These are phyloP conservation scores for Pichia membranifaciens DNA, from an alignment of 805 yeast genomes.

Conservation along the genomic window DNA sequence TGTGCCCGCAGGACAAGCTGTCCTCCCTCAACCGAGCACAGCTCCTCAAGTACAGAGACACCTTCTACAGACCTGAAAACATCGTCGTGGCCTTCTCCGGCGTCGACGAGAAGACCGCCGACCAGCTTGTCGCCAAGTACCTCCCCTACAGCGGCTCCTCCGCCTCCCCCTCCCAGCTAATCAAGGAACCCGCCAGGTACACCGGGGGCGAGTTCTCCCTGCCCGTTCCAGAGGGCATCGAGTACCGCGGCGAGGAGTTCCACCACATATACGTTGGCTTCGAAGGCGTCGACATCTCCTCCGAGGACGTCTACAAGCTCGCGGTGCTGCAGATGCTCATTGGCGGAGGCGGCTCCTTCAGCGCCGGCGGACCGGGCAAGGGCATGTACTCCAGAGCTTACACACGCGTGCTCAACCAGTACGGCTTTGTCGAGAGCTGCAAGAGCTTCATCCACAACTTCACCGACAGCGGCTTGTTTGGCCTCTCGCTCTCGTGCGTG, in stretches of 20 bases:
- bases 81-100: constrained; percentile 87
- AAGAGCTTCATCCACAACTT: constrained; percentile 84
- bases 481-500: constrained; percentile 76
- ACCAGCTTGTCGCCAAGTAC: constrained; percentile 53
- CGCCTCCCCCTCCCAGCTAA: constrained; percentile 15
- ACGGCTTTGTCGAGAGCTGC: constrained; percentile 87
- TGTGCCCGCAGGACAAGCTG: constrained; percentile 71
- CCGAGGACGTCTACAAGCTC: constrained; percentile 83
- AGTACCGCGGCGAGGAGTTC: constrained; percentile 65
- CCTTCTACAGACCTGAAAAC: constrained; percentile 72
- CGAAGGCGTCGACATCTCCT: constrained; percentile 77
- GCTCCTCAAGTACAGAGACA: constrained; percentile 51
- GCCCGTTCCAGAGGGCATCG: constrained; percentile 50
- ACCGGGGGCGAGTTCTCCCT: constrained; percentile 55
- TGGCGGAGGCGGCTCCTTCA: constrained; percentile 97
- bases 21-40: constrained; percentile 46
- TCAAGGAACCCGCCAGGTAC: constrained; percentile 40
- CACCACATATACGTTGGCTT: constrained; percentile 83
- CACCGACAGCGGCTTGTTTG: constrained; percentile 86
- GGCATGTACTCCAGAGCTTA: constrained; percentile 96
- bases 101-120: constrained; percentile 62
- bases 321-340: constrained; percentile 85
- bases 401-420: constrained; percentile 84
- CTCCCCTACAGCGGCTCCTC: constrained; percentile 46
- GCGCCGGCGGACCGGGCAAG: constrained; percentile 99